A percentile compares a stretch with the other conserved stretches of the same genome.
Evolutionary conservation across 257 asterid genomes (phyloP).

Genomic region (Thymus quinquecostatus): DNA sequence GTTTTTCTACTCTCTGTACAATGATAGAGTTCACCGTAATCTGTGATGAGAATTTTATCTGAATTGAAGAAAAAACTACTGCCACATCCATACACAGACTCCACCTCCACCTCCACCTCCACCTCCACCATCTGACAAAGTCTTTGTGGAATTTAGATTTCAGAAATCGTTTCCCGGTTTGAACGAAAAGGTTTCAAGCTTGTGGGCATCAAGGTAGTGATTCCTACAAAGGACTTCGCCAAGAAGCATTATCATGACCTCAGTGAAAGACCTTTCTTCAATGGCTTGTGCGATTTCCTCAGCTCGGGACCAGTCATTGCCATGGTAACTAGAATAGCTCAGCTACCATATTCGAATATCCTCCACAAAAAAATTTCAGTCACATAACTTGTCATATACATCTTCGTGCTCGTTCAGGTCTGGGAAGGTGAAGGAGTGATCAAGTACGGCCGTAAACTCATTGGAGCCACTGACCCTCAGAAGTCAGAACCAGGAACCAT

Average conservation of each 20-base stretch:
- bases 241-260: slow-evolving; percentile 94
- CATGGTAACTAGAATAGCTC: slow-evolving; percentile 65
- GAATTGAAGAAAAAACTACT: not conserved
- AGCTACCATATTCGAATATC: not conserved
- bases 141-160: slow-evolving; percentile 56
- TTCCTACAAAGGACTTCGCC: slow-evolving; percentile 93
- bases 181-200: slow-evolving; percentile 97
- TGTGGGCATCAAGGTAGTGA: slow-evolving; percentile 76
- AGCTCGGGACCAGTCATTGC: slow-evolving; percentile 99
- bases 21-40: too few species aligned
- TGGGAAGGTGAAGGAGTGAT: slow-evolving; percentile 99
- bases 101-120: not conserved
- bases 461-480: slow-evolving; percentile 99
- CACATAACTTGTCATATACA: not conserved
- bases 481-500: slow-evolving; percentile 99
- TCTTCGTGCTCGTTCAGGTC: slow-evolving; percentile 53
- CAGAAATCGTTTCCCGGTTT: slow-evolving; percentile 90
- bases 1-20: not conserved
- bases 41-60: not conserved
- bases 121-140: slow-evolving; percentile 26
- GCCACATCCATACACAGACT: not conserved
- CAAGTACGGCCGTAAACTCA: slow-evolving; percentile 90
- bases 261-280: slow-evolving; percentile 89
- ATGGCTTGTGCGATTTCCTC: slow-evolving; percentile 92
- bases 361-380: not conserved